Conservation (phyloP, 352 stramenopile genomes). For the Globisporangium takayamanum region DNA sequence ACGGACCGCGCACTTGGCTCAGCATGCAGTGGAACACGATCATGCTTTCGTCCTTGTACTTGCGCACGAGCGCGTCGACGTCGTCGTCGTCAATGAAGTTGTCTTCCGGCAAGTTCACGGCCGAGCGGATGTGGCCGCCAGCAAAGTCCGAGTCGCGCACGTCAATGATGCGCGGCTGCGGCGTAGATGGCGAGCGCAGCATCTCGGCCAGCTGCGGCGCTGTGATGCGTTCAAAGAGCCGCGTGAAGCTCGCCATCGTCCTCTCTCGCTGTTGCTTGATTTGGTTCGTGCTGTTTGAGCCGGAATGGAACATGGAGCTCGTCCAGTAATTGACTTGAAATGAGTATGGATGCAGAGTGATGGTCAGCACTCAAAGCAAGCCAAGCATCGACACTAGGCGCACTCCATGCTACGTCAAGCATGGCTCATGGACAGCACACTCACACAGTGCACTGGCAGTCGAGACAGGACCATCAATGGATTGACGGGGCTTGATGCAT, state of each 20-base stretch:
- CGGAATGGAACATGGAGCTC: background rate
- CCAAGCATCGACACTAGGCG: background rate
- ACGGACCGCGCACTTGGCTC: slow-evolving; percentile 76
- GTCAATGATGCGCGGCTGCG: slow-evolving; percentile 58
- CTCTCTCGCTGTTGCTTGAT: background rate
- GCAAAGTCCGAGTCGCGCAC: slow-evolving; percentile 72
- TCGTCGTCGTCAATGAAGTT: slow-evolving; percentile 76
- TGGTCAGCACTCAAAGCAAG: background rate
- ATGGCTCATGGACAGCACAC: background rate
- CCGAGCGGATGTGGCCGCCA: slow-evolving; percentile 67
- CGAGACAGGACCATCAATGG: too few relatives aligned
- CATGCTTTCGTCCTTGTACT: slow-evolving; percentile 50
- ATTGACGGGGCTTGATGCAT: too few relatives aligned
- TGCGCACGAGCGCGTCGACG: slow-evolving; percentile 67
- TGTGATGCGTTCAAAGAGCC: slow-evolving; percentile 30
- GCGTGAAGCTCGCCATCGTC: slow-evolving; percentile 33
- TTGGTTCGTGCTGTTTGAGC: background rate
- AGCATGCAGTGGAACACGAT: slow-evolving; percentile 89
- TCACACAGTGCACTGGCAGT: too few relatives aligned
- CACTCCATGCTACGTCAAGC: background rate
- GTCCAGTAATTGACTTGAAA: background rate
- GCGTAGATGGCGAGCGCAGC: slow-evolving; percentile 29
- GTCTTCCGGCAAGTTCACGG: slow-evolving; percentile 73
- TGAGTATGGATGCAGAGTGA: background rate
- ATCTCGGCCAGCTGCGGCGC: slow-evolving; percentile 47